phyloP scores from a whole-genome alignment of 768 basidiomycete species.

The Cyclocybe aegerita region DNA sequence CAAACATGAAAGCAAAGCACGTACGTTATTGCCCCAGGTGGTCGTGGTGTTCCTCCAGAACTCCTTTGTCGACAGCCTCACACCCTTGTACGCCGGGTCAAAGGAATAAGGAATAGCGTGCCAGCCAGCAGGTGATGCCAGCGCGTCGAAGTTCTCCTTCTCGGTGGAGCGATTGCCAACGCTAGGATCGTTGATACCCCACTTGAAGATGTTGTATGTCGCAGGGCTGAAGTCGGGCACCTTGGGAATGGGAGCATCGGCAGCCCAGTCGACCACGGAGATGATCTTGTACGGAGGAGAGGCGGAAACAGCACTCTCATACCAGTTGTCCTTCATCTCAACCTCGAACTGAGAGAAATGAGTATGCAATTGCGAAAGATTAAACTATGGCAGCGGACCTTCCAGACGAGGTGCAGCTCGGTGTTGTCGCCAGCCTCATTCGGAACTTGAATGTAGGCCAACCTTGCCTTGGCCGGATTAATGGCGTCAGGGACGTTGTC shows the following conservation, averaged over 20 bases:
- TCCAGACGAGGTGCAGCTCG: slow-evolving; percentile 80
- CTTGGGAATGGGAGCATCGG: slow-evolving; percentile 58
- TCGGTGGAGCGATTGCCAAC: slow-evolving; percentile 59
- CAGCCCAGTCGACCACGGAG: slow-evolving; percentile 93
- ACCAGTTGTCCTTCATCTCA: slow-evolving; percentile 95
- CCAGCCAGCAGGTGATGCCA: slow-evolving; percentile 91
- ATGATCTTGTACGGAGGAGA: slow-evolving; percentile 75
- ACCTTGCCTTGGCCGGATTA: slow-evolving; percentile 74
- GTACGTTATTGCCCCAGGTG: slow-evolving; percentile 85
- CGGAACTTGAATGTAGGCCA: slow-evolving; percentile 85
- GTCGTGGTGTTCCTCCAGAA: slow-evolving; percentile 70
- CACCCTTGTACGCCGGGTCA: slow-evolving; percentile 53
- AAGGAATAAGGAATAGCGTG: slow-evolving; percentile 74
- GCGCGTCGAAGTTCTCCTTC: slow-evolving; percentile 69
- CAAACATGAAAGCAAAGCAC: slow-evolving; percentile 13
- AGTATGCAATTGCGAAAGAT: slow-evolving; percentile 2
- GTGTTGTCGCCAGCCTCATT: slow-evolving; percentile 53
- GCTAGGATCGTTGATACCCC: slow-evolving; percentile 85
- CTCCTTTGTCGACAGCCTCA: slow-evolving; percentile 22
- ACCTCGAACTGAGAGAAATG: slow-evolving; percentile 68
- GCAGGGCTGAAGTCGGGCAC: slow-evolving; percentile 25
- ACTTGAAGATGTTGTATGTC: slow-evolving; percentile 75
- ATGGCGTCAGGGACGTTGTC: slow-evolving; percentile 74
- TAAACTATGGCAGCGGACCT: slow-evolving; percentile 36
- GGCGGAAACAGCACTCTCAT: slow-evolving; percentile 84